Conservation (phyloP, 345 rosid species). For the Microthlaspi erraticum region DNA sequence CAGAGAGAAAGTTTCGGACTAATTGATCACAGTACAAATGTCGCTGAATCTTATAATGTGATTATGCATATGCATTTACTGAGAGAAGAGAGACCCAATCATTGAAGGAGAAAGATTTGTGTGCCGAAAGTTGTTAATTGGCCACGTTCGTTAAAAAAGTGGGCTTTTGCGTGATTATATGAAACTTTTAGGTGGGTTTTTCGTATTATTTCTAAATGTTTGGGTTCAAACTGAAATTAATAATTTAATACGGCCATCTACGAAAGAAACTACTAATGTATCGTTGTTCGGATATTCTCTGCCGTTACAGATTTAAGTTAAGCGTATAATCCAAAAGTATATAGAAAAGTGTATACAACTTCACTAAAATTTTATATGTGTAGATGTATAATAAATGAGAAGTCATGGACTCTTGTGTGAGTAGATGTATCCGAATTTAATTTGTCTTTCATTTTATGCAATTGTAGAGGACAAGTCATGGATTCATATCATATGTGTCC, state of each 20-base stretch:
- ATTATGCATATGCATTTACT: constrained; percentile 29
- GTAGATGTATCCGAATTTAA: constrained; percentile 1
- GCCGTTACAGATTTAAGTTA: neutral
- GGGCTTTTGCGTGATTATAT: neutral
- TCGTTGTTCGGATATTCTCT: constrained; percentile 12
- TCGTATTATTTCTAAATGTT: neutral
- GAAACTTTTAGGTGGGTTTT: neutral
- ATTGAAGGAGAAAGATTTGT: constrained; percentile 4
- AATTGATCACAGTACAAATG: neutral
- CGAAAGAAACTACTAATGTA: neutral
- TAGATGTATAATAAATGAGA: neutral
- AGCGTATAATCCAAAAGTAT: neutral
- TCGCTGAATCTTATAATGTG: constrained; percentile 13
- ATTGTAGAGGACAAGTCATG: neutral
- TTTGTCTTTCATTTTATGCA: constrained; percentile 8
- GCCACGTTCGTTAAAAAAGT: neutral
- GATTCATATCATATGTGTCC: constrained; percentile 6
- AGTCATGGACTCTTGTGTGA: neutral
- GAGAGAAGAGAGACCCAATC: constrained; percentile 16
- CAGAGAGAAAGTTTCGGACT: constrained; percentile 24
- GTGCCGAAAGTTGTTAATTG: neutral
- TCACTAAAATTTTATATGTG: neutral
- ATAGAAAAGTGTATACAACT: neutral
- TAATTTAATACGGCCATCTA: neutral
- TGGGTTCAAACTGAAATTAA: neutral